phyloP scores from a whole-genome alignment of 2,329 filamentous ascomycete species.

The Aureobasidium sp. region DNA sequence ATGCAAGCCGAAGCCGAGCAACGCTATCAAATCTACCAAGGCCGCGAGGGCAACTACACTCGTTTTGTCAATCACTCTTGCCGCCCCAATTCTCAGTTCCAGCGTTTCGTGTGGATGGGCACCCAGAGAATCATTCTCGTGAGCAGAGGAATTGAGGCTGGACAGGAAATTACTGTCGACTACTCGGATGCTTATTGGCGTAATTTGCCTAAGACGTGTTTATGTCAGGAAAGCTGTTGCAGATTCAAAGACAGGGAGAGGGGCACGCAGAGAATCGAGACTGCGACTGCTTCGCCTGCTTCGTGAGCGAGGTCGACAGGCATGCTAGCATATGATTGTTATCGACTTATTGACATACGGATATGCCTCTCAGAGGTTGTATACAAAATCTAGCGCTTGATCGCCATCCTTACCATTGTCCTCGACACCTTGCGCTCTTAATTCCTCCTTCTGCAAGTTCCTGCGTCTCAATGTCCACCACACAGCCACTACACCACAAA shows the following conservation, averaged over 20 bases:
- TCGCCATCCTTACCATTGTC: conserved; percentile 14
- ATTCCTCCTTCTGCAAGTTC: conserved; percentile 24
- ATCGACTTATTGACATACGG: not conserved
- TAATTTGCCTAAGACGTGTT: conserved; percentile 47
- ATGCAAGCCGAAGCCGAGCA: conserved; percentile 37
- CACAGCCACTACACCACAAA: conserved; percentile 18
- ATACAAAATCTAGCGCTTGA: conserved; percentile 15
- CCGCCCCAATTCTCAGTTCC: conserved; percentile 50
- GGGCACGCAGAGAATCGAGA: not conserved
- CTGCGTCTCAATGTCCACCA: conserved; percentile 23
- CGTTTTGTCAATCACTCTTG: conserved; percentile 55
- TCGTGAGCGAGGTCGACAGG: not conserved
- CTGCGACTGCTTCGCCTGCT: not conserved
- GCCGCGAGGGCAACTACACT: conserved; percentile 49
- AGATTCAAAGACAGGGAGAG: conserved; percentile 26
- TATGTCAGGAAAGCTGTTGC: conserved; percentile 49
- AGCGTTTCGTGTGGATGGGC: conserved; percentile 51
- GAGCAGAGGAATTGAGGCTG: conserved; percentile 47
- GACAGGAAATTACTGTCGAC: conserved; percentile 50
- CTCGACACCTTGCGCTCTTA: conserved; percentile 21
- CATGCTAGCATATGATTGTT: conserved; percentile 25
- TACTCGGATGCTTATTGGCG: conserved; percentile 54
- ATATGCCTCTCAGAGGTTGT: conserved; percentile 12
- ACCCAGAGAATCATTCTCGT: conserved; percentile 50
- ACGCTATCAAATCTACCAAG: conserved; percentile 54